Evolutionary conservation across 352 stramenopile genomes (phyloP).

Genomic region (Pythium coloratum): DNA sequence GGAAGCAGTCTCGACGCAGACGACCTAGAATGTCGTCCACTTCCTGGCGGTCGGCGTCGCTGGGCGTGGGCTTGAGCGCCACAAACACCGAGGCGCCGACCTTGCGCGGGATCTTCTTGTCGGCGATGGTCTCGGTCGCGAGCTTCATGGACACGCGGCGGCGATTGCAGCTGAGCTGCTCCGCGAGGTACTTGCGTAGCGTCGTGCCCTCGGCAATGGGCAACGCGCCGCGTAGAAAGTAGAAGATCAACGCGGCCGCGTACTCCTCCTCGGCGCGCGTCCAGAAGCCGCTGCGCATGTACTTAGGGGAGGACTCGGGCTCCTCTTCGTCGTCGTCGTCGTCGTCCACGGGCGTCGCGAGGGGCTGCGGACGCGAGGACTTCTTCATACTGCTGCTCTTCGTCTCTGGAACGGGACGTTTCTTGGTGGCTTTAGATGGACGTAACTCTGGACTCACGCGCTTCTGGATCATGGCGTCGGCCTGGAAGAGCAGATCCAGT

Average conservation of each 20-base stretch:
- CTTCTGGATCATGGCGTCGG: conserved; percentile 65
- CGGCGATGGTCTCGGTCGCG: conserved; percentile 58
- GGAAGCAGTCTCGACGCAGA: conserved; percentile 44
- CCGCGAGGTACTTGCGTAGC: conserved; percentile 68
- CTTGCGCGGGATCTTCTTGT: conserved; percentile 62
- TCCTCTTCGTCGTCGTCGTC: conserved; percentile 8
- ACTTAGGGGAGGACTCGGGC: conserved; percentile 9
- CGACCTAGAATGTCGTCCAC: conserved; percentile 36
- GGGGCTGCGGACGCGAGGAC: not conserved
- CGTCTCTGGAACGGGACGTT: conserved; percentile 4
- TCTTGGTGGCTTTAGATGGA: conserved; percentile 7
- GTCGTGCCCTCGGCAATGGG: conserved; percentile 55
- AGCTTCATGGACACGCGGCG: conserved; percentile 74
- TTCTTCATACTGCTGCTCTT: conserved; percentile 1
- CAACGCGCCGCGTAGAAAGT: conserved; percentile 58
- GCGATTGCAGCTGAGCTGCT: conserved; percentile 64
- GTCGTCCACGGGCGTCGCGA: conserved; percentile 2
- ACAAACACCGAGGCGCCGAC: conserved; percentile 69
- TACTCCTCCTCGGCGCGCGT: conserved; percentile 67
- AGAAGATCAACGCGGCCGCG: conserved; percentile 58
- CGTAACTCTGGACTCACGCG: conserved; percentile 18
- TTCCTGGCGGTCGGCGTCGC: conserved; percentile 31
- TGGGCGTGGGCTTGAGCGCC: conserved; percentile 36
- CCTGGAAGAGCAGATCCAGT: conserved; percentile 70
- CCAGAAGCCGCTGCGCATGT: conserved; percentile 62